Evolutionary conservation across 148 eudicot species (phyloP), one percentile per base, ranked within the genome.

Genomic region (Persicaria maculosa): DNA sequence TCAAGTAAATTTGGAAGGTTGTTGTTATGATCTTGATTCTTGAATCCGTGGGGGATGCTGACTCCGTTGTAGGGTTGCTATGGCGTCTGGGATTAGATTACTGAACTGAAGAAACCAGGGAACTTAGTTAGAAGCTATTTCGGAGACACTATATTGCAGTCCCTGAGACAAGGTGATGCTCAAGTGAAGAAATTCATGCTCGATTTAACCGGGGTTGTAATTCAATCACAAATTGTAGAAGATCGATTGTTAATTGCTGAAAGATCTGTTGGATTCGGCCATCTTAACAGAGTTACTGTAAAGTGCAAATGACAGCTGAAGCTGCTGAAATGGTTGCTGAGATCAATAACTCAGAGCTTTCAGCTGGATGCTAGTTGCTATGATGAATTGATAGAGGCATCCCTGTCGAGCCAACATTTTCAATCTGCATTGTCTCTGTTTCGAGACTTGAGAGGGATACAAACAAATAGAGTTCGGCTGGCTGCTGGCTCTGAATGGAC

Each of bases 321-420:
- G 96, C 97, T 55, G 93, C 97, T 62, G 93, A 92, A 70, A 74
- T 92, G 76, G 96, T 95, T 44, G 80, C 82, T 8, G 96, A 90
- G 71, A 86, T 95, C 5, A 86, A 80, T 68, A 74, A 73, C 75
- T 87, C 88, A 1, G 94, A 93, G 19, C 81, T 89, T 89, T 7
- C 85, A 79, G 59, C 73, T 95, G 76, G 97, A 95, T 80, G 80
- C 72, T 62, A 47, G 76, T 74, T 86, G 78, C 44, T 95, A 86
- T 79, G 97, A 95, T 82, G 77, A 87, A 50, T 82, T 95, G 9
- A 87, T 95, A 74, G 99, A 95, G 48, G 84, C 91, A 19, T 84
- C 97, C 7, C 87, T 95, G 99, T 83, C 91, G 11, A 81, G 88
- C 82, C 96, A 92, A 72, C 97, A 95, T 92, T 95, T 92, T 79